Conservation (phyloP, 768 basidiomycete genomes). For the Lactifluus pinguis region DNA sequence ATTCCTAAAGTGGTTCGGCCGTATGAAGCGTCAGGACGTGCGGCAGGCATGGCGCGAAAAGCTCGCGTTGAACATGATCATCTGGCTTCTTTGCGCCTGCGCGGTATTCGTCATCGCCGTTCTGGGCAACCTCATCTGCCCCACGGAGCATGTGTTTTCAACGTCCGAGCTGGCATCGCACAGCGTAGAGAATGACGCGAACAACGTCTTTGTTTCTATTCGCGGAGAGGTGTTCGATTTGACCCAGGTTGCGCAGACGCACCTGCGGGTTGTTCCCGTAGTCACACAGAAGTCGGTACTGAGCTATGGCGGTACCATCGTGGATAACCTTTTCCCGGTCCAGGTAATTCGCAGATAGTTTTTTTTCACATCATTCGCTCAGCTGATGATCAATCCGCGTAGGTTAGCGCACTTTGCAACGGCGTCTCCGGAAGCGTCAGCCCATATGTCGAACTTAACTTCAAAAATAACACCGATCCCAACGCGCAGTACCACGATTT, state of each 20-base stretch:
- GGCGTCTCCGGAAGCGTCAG: constrained; percentile 74
- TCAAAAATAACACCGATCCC: constrained; percentile 64
- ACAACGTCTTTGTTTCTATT: constrained; percentile 73
- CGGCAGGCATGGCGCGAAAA: constrained; percentile 98
- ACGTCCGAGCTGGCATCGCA: constrained; percentile 65
- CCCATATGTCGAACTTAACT: constrained; percentile 64
- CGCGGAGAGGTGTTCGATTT: constrained; percentile 95
- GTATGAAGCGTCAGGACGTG: constrained; percentile 92
- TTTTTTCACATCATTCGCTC: background rate
- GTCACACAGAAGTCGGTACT: constrained; percentile 67
- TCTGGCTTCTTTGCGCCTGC: constrained; percentile 88
- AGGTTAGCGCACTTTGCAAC: constrained; percentile 91
- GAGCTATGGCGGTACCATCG: constrained; percentile 71
- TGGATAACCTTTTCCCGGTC: constrained; percentile 83
- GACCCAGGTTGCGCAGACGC: constrained; percentile 52
- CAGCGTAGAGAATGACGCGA: constrained; percentile 50
- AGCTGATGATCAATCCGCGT: background rate
- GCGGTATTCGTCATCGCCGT: constrained; percentile 90
- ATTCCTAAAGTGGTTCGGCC: constrained; percentile 59
- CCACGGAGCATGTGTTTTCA: constrained; percentile 87
- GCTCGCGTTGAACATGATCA: constrained; percentile 86
- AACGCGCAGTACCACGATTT: constrained; percentile 93
- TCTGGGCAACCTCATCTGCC: constrained; percentile 84
- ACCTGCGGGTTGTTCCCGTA: constrained; percentile 60
- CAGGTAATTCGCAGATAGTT: constrained; percentile 43